Conservation (phyloP, 345 rosid genomes). For the Hibiscus tridactylites region DNA sequence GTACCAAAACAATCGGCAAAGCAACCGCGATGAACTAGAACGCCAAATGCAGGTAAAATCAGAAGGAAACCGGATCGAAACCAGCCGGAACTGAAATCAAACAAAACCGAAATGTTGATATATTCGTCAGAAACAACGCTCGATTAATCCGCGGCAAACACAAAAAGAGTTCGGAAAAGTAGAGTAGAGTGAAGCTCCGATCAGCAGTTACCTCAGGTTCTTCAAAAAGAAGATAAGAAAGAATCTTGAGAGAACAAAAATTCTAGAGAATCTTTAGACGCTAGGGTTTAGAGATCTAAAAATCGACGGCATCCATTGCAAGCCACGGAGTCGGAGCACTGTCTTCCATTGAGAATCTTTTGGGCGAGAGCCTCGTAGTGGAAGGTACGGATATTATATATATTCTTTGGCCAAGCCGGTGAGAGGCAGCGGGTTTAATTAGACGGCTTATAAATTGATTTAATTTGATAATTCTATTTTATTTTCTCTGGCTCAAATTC, state of each 20-base stretch:
- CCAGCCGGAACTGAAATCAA: background rate
- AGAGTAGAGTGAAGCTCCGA: conserved; percentile 14
- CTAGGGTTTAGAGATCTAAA: conserved; percentile 46
- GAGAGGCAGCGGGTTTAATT: conserved; percentile 1
- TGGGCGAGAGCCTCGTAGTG: background rate
- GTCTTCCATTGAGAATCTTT: background rate
- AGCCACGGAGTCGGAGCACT: conserved; percentile 3
- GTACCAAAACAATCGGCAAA: conserved; percentile 11
- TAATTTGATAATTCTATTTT: too few relatives aligned
- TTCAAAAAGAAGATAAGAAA: background rate
- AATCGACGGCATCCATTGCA: conserved; percentile 14
- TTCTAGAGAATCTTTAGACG: background rate
- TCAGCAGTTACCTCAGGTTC: conserved; percentile 17
- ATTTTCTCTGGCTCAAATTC: too few relatives aligned
- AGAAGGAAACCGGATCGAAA: conserved; percentile 9
- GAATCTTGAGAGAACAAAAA: conserved; percentile 18
- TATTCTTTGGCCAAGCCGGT: background rate
- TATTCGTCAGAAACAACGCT: background rate
- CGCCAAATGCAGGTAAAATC: conserved; percentile 25
- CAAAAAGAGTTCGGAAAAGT: background rate
- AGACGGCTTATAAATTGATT: background rate
- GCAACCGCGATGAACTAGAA: background rate
- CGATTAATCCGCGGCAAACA: conserved; percentile 2
- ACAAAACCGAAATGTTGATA: background rate
- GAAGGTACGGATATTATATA: background rate